Evolutionary conservation across 164 flowering plant genomes (phyloP).

Genomic region (Stephania cephalantha): DNA sequence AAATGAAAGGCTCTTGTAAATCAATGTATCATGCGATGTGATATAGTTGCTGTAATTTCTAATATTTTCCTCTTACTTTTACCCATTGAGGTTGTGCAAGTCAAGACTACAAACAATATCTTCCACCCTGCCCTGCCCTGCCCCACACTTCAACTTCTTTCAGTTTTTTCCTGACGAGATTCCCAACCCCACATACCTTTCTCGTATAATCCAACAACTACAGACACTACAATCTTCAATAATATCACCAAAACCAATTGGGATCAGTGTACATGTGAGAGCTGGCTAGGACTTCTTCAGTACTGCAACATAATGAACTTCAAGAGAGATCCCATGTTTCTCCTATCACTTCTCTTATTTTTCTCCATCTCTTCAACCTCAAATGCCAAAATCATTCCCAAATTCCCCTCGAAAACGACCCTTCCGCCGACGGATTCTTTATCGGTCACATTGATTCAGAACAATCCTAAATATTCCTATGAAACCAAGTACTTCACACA

Average conservation of each 20-base stretch:
- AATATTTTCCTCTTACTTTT: too few relatives aligned
- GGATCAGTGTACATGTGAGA: background rate
- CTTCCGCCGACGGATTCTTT: slow-evolving; percentile 21
- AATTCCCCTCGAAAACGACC: slow-evolving; percentile 31
- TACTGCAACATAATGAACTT: too few relatives aligned
- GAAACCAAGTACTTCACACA: slow-evolving; percentile 62
- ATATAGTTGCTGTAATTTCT: too few relatives aligned
- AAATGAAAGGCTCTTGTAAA: too few relatives aligned
- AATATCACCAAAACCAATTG: background rate
- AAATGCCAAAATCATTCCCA: slow-evolving; percentile 15
- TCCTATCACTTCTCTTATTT: background rate
- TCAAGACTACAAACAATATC: slow-evolving; percentile 2
- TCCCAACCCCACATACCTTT: background rate
- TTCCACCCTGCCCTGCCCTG: background rate
- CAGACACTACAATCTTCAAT: background rate
- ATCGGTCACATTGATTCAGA: slow-evolving; percentile 6
- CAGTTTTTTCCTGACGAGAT: background rate
- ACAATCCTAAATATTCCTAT: slow-evolving; percentile 21
- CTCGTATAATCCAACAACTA: background rate
- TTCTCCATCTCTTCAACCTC: slow-evolving; percentile 7
- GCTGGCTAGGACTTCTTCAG: too few relatives aligned
- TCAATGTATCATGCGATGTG: too few relatives aligned
- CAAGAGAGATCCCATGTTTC: background rate
- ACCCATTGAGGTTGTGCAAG: background rate
- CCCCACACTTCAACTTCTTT: background rate